phyloP scores from a whole-genome alignment of 1,284 basidiomycete species.

The Sphagnurus paluster region DNA sequence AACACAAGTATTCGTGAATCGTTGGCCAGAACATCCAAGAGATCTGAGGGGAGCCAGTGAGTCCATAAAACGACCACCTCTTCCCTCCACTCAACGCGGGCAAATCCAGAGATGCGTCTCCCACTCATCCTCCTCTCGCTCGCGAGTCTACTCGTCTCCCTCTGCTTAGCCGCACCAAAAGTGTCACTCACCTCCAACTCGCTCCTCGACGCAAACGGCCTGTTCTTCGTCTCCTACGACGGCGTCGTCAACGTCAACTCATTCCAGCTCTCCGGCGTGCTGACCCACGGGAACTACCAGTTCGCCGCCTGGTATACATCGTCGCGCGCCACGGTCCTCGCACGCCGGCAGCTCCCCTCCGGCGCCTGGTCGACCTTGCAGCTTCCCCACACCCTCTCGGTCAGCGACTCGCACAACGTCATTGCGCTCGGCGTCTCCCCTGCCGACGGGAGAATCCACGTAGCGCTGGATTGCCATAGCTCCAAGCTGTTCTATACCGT shows the following conservation, averaged over 20 bases:
- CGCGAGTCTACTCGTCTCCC: slow-evolving; percentile 12
- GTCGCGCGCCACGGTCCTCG: slow-evolving; percentile 34
- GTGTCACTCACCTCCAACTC: slow-evolving; percentile 38
- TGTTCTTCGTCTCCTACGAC: slow-evolving; percentile 44
- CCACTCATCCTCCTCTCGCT: slow-evolving; percentile 12
- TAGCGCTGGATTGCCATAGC: slow-evolving; percentile 45
- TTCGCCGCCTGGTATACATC: slow-evolving; percentile 45
- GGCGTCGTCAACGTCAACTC: slow-evolving; percentile 45
- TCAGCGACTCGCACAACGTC: slow-evolving; percentile 42
- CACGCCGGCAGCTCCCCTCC: slow-evolving; percentile 36
- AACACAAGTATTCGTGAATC: no score
- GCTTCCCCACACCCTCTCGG: slow-evolving; percentile 37
- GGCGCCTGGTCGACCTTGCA: slow-evolving; percentile 40
- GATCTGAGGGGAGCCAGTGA: no score
- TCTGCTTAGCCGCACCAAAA: slow-evolving; percentile 31
- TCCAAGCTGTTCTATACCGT: slow-evolving; percentile 39
- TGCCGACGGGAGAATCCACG: slow-evolving; percentile 41
- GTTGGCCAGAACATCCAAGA: no score
- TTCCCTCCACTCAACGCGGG: not conserved
- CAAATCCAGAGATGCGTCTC: slow-evolving; percentile 9
- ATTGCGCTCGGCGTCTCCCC: slow-evolving; percentile 42
- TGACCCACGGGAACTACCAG: slow-evolving; percentile 38
- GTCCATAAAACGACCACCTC: not conserved
- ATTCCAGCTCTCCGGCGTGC: slow-evolving; percentile 40
- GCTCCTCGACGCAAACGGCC: slow-evolving; percentile 36